Percentiles rank a stretch among this genome's conserved stretches.
phyloP scores from a whole-genome alignment of 352 stramenopile genomes.

The Elongisporangium anandrum region DNA sequence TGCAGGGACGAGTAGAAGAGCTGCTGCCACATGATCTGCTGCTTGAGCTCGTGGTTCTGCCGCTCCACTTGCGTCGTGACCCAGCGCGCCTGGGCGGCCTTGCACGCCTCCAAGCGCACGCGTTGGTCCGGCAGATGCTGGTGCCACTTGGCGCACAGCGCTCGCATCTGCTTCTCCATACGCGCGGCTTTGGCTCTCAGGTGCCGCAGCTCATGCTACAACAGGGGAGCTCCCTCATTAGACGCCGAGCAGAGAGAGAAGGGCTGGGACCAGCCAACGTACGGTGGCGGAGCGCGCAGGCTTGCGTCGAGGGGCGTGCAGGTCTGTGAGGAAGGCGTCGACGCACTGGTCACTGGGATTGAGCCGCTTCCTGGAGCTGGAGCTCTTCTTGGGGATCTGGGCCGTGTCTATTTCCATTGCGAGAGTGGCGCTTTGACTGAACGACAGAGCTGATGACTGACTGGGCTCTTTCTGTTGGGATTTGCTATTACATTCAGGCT shows the following conservation, averaged over 20 bases:
- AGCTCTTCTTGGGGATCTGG: not conserved
- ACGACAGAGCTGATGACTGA: not conserved
- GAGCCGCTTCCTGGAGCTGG: not conserved
- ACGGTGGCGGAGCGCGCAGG: slow-evolving; percentile 31
- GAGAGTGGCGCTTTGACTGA: no score
- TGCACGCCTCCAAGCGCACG: slow-evolving; percentile 32
- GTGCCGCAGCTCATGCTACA: slow-evolving; percentile 44
- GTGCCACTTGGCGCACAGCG: slow-evolving; percentile 40
- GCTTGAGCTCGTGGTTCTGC: slow-evolving; percentile 46
- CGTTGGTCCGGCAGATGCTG: slow-evolving; percentile 22
- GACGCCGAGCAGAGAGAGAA: not conserved
- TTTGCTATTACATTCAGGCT: no score
- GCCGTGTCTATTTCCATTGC: not conserved
- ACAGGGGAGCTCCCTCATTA: not conserved
- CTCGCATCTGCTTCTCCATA: slow-evolving; percentile 37
- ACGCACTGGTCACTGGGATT: slow-evolving; percentile 13
- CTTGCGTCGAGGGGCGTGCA: slow-evolving; percentile 18
- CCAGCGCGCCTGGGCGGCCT: slow-evolving; percentile 52
- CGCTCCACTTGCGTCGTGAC: slow-evolving; percentile 37
- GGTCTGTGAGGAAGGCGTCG: slow-evolving; percentile 31
- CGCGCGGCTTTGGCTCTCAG: slow-evolving; percentile 37
- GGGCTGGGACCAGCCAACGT: not conserved
- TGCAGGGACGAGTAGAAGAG: slow-evolving; percentile 59
- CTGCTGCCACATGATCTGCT: slow-evolving; percentile 60
- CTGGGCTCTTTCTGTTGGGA: not conserved